A percentile compares a stretch with the other conserved stretches of the same genome.
Conservation (phyloP, 2,329 filamentous ascomycete species). For the Ceratocystiopsis brevicomis region DNA sequence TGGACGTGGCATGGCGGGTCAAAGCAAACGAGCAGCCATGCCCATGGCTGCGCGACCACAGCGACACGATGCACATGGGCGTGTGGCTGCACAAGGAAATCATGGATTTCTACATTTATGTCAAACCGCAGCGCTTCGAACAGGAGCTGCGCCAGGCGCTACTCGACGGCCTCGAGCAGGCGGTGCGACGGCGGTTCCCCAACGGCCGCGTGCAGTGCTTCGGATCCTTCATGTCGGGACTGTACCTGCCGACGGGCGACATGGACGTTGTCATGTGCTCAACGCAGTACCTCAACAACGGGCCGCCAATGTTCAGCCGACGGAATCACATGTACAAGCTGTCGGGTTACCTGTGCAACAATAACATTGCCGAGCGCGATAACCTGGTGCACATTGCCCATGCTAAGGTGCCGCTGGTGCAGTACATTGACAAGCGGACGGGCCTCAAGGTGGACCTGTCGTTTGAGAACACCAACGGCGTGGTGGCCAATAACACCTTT, state of each 20-base stretch:
- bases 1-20: constrained; percentile 34
- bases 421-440: constrained; percentile 64
- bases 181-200: constrained; percentile 37
- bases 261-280: constrained; percentile 81
- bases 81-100: constrained; percentile 73
- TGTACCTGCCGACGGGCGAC: constrained; percentile 56
- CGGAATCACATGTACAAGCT: constrained; percentile 44
- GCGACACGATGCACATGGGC: constrained; percentile 30
- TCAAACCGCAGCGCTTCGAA: constrained; percentile 61
- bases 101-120: constrained; percentile 70
- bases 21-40: constrained; percentile 22
- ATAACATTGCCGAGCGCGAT: constrained; percentile 35
- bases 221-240: constrained; percentile 80
- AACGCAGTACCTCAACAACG: constrained; percentile 33
- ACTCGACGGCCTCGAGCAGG: constrained; percentile 44
- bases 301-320: constrained; percentile 27
- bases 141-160: constrained; percentile 54
- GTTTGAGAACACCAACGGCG: constrained; percentile 76
- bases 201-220: constrained; percentile 55
- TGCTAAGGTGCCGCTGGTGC: constrained; percentile 81
- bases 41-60: constrained; percentile 50
- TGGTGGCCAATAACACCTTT: constrained; percentile 67
- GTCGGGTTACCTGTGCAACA: constrained; percentile 34
- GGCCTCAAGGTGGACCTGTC: constrained; percentile 79
- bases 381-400: constrained; percentile 49